These are phyloP conservation scores for Globisporangium alternatum DNA, from an alignment of 352 stramenopile genomes.

Conservation along the genomic window DNA sequence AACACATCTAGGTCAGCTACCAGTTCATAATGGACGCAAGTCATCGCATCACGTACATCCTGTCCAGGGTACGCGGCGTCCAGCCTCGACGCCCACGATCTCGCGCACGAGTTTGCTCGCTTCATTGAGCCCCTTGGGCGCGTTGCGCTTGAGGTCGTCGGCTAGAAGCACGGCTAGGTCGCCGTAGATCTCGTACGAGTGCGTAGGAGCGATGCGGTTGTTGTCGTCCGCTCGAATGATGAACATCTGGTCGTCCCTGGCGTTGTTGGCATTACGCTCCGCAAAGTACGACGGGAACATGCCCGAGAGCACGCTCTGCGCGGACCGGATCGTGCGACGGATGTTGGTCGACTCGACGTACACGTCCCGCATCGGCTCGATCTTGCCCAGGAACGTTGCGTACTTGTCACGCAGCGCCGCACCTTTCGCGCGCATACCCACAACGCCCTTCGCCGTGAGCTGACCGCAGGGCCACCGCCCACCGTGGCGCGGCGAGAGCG, in stretches of 20 bases:
- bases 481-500: constrained; percentile 46
- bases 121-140: constrained; percentile 36
- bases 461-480: constrained; percentile 73
- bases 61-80: constrained; percentile 58
- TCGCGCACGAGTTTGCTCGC: constrained; percentile 38
- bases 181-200: constrained; percentile 65
- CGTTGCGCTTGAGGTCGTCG: constrained; percentile 47
- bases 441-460: constrained; percentile 61
- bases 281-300: constrained; percentile 59
- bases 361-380: constrained; percentile 38
- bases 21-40: neutral
- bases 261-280: constrained; percentile 13
- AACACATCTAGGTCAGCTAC: neutral
- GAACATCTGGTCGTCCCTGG: constrained; percentile 20
- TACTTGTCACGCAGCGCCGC: constrained; percentile 43
- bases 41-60: constrained; percentile 35
- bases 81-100: constrained; percentile 35
- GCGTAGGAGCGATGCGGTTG: constrained; percentile 51
- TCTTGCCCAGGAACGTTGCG: constrained; percentile 26
- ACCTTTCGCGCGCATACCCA: constrained; percentile 60
- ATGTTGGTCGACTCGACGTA: constrained; percentile 83
- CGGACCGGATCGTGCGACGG: constrained; percentile 62
- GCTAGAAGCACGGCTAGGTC: constrained; percentile 47
- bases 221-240: constrained; percentile 46
- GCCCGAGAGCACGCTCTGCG: constrained; percentile 62